A percentile compares a stretch with the other conserved stretches of the same genome.
Conservation (phyloP, 1,284 basidiomycete genomes). For the Meripilus lineatus region DNA sequence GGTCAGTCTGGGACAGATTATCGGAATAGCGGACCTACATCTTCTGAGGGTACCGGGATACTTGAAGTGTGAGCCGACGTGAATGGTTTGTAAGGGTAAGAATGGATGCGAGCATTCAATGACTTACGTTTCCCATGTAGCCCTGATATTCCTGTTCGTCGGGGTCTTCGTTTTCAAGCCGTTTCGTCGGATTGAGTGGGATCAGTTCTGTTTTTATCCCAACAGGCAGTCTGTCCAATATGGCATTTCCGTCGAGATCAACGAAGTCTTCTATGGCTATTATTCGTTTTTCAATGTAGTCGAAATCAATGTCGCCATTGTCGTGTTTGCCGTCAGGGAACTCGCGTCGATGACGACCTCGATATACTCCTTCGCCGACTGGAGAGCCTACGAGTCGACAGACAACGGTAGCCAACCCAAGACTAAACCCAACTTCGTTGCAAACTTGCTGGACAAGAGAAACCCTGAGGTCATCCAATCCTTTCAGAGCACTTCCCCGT, state of each 20-base stretch:
- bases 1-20: background rate
- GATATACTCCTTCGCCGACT: constrained; percentile 23
- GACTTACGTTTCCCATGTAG: constrained; percentile 39
- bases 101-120: constrained; percentile 14
- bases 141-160: constrained; percentile 38
- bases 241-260: constrained; percentile 29
- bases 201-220: constrained; percentile 28
- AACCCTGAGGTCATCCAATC: constrained; percentile 20
- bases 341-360: constrained; percentile 2
- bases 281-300: constrained; percentile 23
- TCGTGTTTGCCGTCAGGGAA: constrained; percentile 17
- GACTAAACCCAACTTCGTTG: constrained; percentile 15
- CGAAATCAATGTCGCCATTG: constrained; percentile 23
- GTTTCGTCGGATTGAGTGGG: constrained; percentile 22
- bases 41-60: constrained; percentile 14
- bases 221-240: constrained; percentile 20
- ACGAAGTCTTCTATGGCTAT: constrained; percentile 29
- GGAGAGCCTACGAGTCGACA: constrained; percentile 29
- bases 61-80: constrained; percentile 9
- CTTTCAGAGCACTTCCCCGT: constrained; percentile 19
- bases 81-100: background rate
- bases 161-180: constrained; percentile 28
- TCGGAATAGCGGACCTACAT: constrained; percentile 7
- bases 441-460: constrained; percentile 12
- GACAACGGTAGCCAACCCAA: constrained; percentile 20